A percentile compares a stretch with the other conserved stretches of the same genome.
phyloP scores from a whole-genome alignment of 371 early-diverging fungal genomes.

The Apophysomyces sp. region DNA sequence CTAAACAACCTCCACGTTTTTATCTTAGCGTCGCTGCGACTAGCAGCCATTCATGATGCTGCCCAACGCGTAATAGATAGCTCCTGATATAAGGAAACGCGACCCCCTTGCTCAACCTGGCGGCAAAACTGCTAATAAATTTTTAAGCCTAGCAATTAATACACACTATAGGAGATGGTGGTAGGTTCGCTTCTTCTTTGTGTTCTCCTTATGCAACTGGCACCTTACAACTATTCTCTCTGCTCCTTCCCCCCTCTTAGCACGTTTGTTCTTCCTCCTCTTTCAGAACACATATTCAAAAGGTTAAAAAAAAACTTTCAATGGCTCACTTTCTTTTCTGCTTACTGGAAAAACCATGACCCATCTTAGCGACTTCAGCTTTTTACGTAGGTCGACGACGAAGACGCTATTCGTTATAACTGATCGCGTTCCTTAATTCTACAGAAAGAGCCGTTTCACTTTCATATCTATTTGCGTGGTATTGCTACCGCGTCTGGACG shows the following conservation, averaged over 20 bases:
- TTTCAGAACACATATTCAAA: background rate
- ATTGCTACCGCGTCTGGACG: constrained; percentile 37
- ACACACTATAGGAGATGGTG: background rate
- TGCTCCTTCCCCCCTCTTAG: background rate
- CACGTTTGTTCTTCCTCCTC: constrained; percentile 2
- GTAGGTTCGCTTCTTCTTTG: background rate
- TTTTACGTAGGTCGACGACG: constrained; percentile 27
- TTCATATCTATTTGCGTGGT: constrained; percentile 35
- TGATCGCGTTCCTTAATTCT: background rate
- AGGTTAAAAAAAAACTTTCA: background rate
- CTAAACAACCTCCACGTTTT: too few relatives aligned
- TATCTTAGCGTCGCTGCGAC: too few relatives aligned
- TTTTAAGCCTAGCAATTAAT: background rate
- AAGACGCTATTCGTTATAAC: background rate
- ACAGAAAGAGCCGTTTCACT: constrained; percentile 41
- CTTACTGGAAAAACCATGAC: constrained; percentile 26
- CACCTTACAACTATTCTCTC: background rate
- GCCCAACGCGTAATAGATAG: too few relatives aligned
- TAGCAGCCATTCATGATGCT: too few relatives aligned
- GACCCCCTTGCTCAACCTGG: background rate
- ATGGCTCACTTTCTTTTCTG: background rate
- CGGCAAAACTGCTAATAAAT: background rate
- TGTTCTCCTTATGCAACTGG: constrained; percentile 4
- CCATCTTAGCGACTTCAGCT: constrained; percentile 49
- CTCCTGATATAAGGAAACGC: background rate